These are phyloP conservation scores for Dalechampia spathulata DNA, from an alignment of 441 rosid species.

Conservation along the genomic window DNA sequence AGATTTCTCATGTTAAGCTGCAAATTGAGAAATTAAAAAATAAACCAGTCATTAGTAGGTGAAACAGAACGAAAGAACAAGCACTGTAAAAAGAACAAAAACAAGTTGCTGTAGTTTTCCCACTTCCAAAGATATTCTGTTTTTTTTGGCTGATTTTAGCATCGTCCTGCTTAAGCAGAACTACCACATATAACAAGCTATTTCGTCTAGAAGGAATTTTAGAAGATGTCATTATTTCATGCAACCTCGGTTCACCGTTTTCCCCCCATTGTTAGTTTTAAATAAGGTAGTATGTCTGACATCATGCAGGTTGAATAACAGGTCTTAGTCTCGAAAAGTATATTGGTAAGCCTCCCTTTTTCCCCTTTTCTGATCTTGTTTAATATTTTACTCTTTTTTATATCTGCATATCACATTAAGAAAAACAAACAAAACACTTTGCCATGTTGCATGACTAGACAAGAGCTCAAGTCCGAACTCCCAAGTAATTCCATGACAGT, in stretches of 20 bases:
- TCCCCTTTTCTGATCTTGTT: neutral
- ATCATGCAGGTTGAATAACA: no score
- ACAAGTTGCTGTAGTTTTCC: no score
- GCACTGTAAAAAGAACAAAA: neutral
- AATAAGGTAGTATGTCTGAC: no score
- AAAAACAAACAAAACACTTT: neutral
- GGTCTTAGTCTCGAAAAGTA: no score
- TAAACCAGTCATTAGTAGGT: neutral
- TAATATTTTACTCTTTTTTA: neutral
- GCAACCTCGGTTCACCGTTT: no score
- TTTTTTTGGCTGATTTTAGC: neutral
- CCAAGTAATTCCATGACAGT: neutral
- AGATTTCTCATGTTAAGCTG: constrained; percentile 81
- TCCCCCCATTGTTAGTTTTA: no score
- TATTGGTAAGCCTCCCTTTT: neutral
- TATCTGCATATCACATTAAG: no score
- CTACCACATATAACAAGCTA: neutral
- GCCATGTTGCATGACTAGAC: neutral
- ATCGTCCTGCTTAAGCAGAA: neutral
- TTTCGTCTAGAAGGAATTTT: neutral
- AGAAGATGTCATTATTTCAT: no score
- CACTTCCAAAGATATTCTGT: no score
- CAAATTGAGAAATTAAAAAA: constrained; percentile 9
- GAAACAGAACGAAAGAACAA: neutral
- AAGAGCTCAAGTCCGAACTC: neutral